Base-by-base conservation (phyloP, 345 rosid species). In the Limnanthes douglasii region DNA sequence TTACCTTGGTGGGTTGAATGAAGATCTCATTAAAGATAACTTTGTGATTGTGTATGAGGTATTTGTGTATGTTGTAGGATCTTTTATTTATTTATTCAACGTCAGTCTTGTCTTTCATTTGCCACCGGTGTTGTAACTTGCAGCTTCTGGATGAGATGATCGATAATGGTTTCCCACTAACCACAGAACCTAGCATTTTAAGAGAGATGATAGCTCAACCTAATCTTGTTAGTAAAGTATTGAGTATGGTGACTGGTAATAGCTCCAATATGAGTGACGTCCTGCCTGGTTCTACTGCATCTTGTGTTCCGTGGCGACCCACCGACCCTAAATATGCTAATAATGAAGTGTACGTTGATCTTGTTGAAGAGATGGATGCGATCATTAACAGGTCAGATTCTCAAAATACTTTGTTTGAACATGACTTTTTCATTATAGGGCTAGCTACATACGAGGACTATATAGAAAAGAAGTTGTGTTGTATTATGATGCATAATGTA, bases 71-170 rank as follows among this genome's bases (percentile, higher is more conserved):
- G n/a, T n/a, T n/a, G n/a, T n/a, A n/a, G n/a, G n/a, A n/a, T n/a
- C n/a, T n/a, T n/a, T n/a, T n/a, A n/a, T n/a, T n/a, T n/a, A n/a
- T n/a, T n/a, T n/a, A n/a, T n/a, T n/a, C n/a, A n/a, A n/a, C 41
- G 18, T 16, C 40, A 40, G 12, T 50, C n/a, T 34, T 33, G 20
- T 34, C 10, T 16, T 30, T 42, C 15, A 3, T 15, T 42, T n/a
- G 38, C 10, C 29, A 16, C 20, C n/a, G n/a, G n/a, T n/a, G n/a
- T 42, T 50, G 16, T 30, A 34, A 34, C 20, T 54, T 67, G 73
- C 81, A 88, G 95, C 90, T 83, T 42, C 48, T 83, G 61, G 96
- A 90, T 55, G 96, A 90, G 80, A 90, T 90, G 99, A 85, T 90
- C 53, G 93, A 81, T 56, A 90, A 90, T 52, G 96, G 96, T 45